Base-by-base conservation (phyloP, 345 rosid species). In the Populus pruinosa region DNA sequence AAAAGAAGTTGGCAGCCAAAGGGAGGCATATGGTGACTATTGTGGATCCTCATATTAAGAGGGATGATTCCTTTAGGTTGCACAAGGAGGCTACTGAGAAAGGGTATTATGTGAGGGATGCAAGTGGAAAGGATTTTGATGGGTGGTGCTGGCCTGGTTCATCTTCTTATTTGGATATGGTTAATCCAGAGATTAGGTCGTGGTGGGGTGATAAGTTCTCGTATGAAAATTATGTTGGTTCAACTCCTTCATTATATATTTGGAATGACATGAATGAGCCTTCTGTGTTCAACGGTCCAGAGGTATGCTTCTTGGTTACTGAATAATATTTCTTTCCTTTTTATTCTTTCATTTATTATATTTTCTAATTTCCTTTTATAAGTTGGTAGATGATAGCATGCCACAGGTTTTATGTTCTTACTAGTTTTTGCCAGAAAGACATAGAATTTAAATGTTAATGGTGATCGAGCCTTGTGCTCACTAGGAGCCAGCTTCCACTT, bases 241-340 rank as follows among this genome's bases (percentile, higher is more conserved):
- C 99, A 3, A 96, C 99, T 61, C 92, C 97, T 11, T 90, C 97
- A 2, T 84, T 96, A 80, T 90, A 94, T 84, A 94, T 90, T 65
- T 96, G 99, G 98, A 96, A 96, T 89, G 98, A 96, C 89, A 94
- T 96, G 99, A 96, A 96, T 73, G 99, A 96, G 87, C 99, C 99
- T 79, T 96, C 99, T 27, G 99, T 96, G 63, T 96, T 96, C 84
- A 96, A 96, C 66, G 99, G 98, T 74, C 99, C 99, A 0, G 99
- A 96, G 99, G 99, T 96, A 87, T 80, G 76, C 44, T 61, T n/a
- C 35, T 38, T 61, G 41, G 56, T 76, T 62, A 2, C 49, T 67
- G 36, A 38, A 59, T 36, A 41, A 2, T 59, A 23, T 76, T 56
- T 69, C 35, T 78, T 39, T 25, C 38, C 33, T 61, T 20, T 29